Base-by-base conservation (phyloP, 2,329 filamentous ascomycete species). In the Colletotrichum endophyticum region DNA sequence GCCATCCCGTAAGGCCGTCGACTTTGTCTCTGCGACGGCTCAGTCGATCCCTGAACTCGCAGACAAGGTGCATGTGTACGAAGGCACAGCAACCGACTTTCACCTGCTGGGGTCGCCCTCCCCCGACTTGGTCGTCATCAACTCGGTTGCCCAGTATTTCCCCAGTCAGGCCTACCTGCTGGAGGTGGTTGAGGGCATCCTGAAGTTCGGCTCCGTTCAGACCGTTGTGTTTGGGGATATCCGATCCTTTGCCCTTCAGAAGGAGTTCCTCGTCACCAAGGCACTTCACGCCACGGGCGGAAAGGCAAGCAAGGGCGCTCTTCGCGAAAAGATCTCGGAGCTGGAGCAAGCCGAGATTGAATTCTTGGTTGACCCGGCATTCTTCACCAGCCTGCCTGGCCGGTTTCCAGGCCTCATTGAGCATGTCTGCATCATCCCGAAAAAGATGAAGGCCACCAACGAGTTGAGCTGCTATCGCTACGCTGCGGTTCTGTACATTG, bases 391-490 rank as follows among this genome's bases (percentile, higher is more conserved):
- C 3, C 66, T 82, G 8, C 5, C 25, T 25, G n/a, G 3, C 3
- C 72, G 27, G 5, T 19, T 80, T 2, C 78, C 76, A 3, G 49
- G 81, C 39, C 66, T 71, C 1, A 27, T 83, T 6, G 63, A 74
- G 15, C 81, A 83, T 34, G 80, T 83, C 4, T 81, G 82, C 56
- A 80, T 83, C 19, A 19, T 83, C 0, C 82, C 82, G 9, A 83
- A 83, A 73, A 69, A 22, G 8, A 81, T 83, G 80, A 32, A 64
- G 15, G 81, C 81, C 0, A 81, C 79, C 12, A 83, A 83, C 30
- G 82, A 83, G 44, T 77, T 83, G 13, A 82, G 79, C 70, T 76
- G 66, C 7, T 83, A 82, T 56, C 81, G 82, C 2, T 83, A 82
- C 61, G 78, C 79, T 2, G 82, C 80, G 8, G 79, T 83, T 1